These are phyloP conservation scores for Acanthamoeba sp. DNA, from an alignment of 208 protist species.

Conservation along the genomic window DNA sequence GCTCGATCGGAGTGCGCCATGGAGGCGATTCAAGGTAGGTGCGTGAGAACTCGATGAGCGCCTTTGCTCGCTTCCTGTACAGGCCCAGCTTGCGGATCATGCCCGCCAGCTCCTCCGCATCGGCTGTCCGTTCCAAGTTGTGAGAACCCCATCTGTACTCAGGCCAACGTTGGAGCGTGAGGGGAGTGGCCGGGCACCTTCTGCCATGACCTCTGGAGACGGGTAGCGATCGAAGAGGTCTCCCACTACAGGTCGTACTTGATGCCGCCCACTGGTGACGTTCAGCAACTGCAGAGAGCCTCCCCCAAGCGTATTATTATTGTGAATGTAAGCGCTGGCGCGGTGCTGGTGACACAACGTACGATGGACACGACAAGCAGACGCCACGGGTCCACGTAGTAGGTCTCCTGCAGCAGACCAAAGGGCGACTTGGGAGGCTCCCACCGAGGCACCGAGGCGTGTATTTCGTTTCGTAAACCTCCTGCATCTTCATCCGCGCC, in stretches of 20 bases:
- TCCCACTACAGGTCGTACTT: slow-evolving; percentile 1
- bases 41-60: slow-evolving; percentile 20
- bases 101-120: slow-evolving; percentile 9
- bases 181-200: not conserved
- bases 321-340: not conserved
- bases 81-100: slow-evolving; percentile 8
- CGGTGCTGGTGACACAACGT: too few species aligned
- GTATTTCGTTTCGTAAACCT: not conserved
- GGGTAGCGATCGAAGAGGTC: slow-evolving; percentile 13
- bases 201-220: not conserved
- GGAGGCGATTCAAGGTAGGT: not conserved
- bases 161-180: too few species aligned
- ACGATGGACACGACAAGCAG: slow-evolving; percentile 37
- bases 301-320: not conserved
- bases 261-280: slow-evolving; percentile 1
- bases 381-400: not conserved
- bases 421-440: slow-evolving; percentile 51
- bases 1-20: slow-evolving; percentile 1
- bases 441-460: not conserved
- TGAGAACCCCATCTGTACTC: too few species aligned
- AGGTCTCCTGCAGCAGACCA: slow-evolving; percentile 68
- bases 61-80: slow-evolving; percentile 18
- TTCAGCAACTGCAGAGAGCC: not conserved
- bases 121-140: too few species aligned
- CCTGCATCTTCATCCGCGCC: not conserved